Base-by-base conservation (phyloP, 345 rosid species). In the Gynandropsis gynandra region DNA sequence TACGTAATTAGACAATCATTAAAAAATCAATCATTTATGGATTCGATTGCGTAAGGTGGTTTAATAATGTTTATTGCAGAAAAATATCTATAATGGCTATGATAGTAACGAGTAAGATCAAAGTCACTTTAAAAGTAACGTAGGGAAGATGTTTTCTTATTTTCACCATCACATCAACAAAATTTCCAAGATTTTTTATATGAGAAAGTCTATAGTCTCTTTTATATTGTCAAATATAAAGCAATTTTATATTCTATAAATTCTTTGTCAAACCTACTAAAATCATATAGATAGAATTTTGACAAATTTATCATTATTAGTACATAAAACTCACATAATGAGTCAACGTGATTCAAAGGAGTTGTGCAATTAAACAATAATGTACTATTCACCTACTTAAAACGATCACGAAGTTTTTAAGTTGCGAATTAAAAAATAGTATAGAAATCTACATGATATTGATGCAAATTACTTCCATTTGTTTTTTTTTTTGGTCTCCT, bases 241-340 rank as follows among this genome's bases (percentile, higher is more conserved):
- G 21, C 50, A n/a, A 47, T 16, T 7, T 47, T 33, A 14, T 21
- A 35, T 21, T 47, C 51, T n/a, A 47, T 16, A 47, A 35, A 47
- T 13, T 7, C 29, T 1, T 35, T 16, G 1, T 47, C 35, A 1
- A 27, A 10, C 0, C 12, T n/a, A 24, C 51, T 47, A 47, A 47
- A 47, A 6, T 47, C 35, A 47, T 47, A 33, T 47, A 2, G 35
- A 47, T 27, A 27, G 9, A 27, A 0, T 10, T 45, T 16, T 4
- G 16, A 3, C 33, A 45, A 45, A 19, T 13, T 45, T 8, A 20
- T 0, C 1, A 45, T 31, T 10, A 4, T 12, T n/a, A 16, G n/a
- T 16, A 19, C 29, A 18, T 27, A 31, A 46, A 46, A 46, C 10
- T 46, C 9, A 24, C 16, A 8, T 20, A 48, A 48, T 4, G 32